phyloP scores from a whole-genome alignment of 805 yeast species.

The Phaffomyces antillensis region DNA sequence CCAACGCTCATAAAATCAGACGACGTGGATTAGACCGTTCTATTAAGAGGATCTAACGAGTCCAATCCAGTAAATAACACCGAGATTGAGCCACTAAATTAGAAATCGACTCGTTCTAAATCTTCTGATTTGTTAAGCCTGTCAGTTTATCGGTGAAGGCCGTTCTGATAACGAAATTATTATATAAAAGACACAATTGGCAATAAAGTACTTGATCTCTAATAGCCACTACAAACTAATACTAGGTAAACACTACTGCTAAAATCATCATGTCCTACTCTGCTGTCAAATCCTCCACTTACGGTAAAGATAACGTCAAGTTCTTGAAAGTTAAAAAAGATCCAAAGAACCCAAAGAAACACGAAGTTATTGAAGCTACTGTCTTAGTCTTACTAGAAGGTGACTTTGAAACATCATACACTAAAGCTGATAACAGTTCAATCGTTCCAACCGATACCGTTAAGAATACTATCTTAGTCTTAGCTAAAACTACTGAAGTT shows the following conservation, averaged over 20 bases:
- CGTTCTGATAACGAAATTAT: not conserved
- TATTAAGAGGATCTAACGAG: not conserved
- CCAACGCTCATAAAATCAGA: not conserved
- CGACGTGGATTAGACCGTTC: conserved; percentile 1
- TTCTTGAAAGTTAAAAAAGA: conserved; percentile 84
- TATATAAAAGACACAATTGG: not conserved
- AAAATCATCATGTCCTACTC: conserved; percentile 15
- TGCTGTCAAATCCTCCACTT: conserved; percentile 44
- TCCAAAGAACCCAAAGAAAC: conserved; percentile 61
- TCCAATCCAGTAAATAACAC: too few relatives aligned
- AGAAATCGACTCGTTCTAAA: not conserved
- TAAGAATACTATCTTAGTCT: conserved; percentile 77
- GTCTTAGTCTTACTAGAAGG: conserved; percentile 74
- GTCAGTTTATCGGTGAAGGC: not conserved
- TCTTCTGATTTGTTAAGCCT: not conserved
- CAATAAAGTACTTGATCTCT: not conserved
- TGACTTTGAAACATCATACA: conserved; percentile 71
- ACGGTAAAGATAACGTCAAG: conserved; percentile 92
- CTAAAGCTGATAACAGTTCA: conserved; percentile 81
- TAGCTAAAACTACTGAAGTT: conserved; percentile 76
- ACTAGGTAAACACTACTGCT: not conserved
- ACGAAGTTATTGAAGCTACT: conserved; percentile 81
- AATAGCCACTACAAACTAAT: too few relatives aligned
- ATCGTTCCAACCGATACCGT: conserved; percentile 93
- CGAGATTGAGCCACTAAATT: too few relatives aligned